Evolutionary conservation across 108 stramenopile species (phyloP).

Genomic region (Nitzschia inconspicua): DNA sequence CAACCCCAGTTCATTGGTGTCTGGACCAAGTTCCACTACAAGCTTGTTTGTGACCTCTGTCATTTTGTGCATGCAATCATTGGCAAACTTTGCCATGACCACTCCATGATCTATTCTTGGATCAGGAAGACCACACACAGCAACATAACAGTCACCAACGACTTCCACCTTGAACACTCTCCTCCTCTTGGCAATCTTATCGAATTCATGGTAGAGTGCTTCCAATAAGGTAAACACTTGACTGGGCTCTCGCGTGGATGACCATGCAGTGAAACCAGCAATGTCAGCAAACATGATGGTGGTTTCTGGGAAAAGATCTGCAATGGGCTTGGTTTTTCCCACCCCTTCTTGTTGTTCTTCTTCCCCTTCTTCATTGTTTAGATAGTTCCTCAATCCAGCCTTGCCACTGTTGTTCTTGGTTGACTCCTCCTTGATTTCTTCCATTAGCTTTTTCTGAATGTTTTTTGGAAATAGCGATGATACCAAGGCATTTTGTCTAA

Average conservation of each 20-base stretch:
- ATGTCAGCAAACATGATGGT: conserved; percentile 33
- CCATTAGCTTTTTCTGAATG: conserved; percentile 5
- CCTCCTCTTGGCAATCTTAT: not conserved
- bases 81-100: conserved; percentile 33
- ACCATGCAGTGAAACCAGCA: conserved; percentile 15
- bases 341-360: not conserved
- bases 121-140: conserved; percentile 27
- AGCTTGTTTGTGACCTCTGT: conserved; percentile 12
- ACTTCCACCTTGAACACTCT: conserved; percentile 28
- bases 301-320: conserved; percentile 18
- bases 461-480: conserved; percentile 22
- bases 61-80: conserved; percentile 25
- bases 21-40: conserved; percentile 13
- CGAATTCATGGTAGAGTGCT: conserved; percentile 5
- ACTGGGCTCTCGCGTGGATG: conserved; percentile 4
- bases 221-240: conserved; percentile 7
- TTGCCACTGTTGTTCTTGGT: not conserved
- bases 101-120: conserved; percentile 30
- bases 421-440: not conserved
- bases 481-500: conserved; percentile 17
- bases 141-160: conserved; percentile 58
- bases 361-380: not conserved
- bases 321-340: conserved; percentile 13
- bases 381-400: not conserved
- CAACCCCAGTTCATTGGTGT: conserved; percentile 23